Evolutionary conservation across 129 eudicot species (phyloP).

Genomic region (Chrysanthemum lavandulifolium): DNA sequence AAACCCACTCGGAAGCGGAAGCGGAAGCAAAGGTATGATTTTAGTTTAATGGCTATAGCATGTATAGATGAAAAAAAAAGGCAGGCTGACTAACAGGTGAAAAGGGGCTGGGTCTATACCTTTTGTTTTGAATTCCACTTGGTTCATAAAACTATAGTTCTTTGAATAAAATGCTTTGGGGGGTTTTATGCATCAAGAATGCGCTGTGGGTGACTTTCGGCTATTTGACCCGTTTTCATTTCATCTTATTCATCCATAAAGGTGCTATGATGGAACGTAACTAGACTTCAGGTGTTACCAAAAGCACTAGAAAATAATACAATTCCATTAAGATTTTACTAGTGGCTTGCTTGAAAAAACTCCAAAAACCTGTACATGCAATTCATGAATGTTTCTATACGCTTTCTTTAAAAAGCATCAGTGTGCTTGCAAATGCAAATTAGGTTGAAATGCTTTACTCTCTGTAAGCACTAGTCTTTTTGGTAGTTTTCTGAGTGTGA

Average conservation of each 20-base stretch:
- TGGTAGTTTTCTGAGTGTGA: background rate
- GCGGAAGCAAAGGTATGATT: slow-evolving; percentile 11
- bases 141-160: background rate
- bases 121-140: background rate
- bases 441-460: background rate
- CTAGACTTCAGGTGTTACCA: too few species aligned
- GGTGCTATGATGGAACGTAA: too few species aligned
- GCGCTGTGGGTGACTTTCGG: too few species aligned
- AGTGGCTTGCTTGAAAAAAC: background rate
- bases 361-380: background rate
- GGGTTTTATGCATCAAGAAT: background rate
- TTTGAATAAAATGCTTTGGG: too few species aligned
- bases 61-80: background rate
- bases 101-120: background rate
- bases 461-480: background rate
- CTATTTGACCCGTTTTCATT: background rate
- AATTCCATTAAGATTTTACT: too few species aligned
- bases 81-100: background rate
- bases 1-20: slow-evolving; percentile 28
- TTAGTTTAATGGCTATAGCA: background rate
- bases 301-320: too few species aligned
- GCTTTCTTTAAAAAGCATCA: too few species aligned
- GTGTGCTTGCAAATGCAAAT: too few species aligned
- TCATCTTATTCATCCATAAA: background rate
- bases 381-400: background rate